phyloP scores from a whole-genome alignment of 2,329 filamentous ascomycete genomes.

The Sclerotinia spermophila region DNA sequence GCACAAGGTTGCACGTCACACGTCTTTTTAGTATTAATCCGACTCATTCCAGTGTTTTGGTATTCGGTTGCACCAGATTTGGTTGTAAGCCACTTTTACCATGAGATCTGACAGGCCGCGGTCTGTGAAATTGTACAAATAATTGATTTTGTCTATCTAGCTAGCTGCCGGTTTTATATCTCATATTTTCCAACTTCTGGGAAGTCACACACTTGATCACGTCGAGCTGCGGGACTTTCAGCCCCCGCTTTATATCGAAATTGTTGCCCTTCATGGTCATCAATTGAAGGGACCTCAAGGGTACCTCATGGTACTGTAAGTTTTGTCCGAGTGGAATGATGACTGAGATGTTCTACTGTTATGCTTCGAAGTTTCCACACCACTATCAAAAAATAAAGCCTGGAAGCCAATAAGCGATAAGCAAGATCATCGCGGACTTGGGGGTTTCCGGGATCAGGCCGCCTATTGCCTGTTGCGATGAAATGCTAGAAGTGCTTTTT shows the following conservation, averaged over 20 bases:
- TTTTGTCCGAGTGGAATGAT: neutral
- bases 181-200: neutral
- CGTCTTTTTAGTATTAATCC: neutral
- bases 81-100: neutral
- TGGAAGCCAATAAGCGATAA: neutral
- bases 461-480: neutral
- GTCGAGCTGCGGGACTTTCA: neutral
- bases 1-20: neutral
- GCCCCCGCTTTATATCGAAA: neutral
- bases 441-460: neutral
- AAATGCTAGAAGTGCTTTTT: neutral
- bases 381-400: neutral
- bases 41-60: slow-evolving; percentile 3
- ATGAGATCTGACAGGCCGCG: neutral
- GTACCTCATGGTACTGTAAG: neutral
- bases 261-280: neutral
- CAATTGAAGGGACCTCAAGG: neutral
- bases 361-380: neutral
- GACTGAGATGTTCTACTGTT: neutral
- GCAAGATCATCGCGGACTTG: neutral
- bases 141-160: neutral
- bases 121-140: neutral
- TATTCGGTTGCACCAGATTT: slow-evolving; percentile 10
- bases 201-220: neutral
- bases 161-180: neutral